Percentiles rank a stretch among this genome's conserved stretches.
Evolutionary conservation across 208 protist genomes (phyloP).

Genomic region (Paratrypanosoma confusum): DNA sequence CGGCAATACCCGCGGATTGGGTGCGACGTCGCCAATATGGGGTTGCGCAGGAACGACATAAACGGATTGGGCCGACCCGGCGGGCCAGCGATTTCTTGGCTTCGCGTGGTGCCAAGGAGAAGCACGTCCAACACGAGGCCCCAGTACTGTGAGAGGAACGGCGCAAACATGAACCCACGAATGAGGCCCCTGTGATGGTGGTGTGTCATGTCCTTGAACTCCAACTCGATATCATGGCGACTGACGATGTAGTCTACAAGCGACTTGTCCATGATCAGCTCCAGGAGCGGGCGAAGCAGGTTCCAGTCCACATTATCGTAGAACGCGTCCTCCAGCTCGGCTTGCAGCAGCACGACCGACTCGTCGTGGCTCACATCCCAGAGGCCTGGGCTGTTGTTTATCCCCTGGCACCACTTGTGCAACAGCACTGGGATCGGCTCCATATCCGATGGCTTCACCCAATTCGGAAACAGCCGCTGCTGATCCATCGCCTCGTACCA

Average conservation of each 20-base stretch:
- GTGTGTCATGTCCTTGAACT: constrained; percentile 99
- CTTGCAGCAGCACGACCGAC: constrained; percentile 97
- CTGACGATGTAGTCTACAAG: constrained; percentile 99
- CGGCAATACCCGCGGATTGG: constrained; percentile 98
- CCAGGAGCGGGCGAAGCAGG: constrained; percentile 98
- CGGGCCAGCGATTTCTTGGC: constrained; percentile 97
- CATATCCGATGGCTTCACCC: constrained; percentile 99
- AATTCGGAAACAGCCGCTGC: constrained; percentile 99
- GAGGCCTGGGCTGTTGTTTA: constrained; percentile 98
- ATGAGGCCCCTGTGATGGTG: constrained; percentile 98
- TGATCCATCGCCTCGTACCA: constrained; percentile 99
- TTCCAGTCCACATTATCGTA: constrained; percentile 99
- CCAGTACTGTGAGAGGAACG: constrained; percentile 99
- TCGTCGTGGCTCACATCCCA: constrained; percentile 98
- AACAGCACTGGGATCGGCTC: constrained; percentile 98
- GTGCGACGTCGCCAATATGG: constrained; percentile 93
- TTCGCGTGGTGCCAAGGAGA: constrained; percentile 96
- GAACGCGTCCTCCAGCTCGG: constrained; percentile 94
- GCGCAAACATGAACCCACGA: constrained; percentile 99
- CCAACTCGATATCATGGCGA: constrained; percentile 99
- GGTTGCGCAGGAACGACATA: constrained; percentile 91
- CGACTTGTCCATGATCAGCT: constrained; percentile 99
- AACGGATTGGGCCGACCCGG: constrained; percentile 97
- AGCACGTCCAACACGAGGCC: constrained; percentile 99
- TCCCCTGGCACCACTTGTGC: constrained; percentile 99